phyloP scores from a whole-genome alignment of 2,329 filamentous ascomycete species.

The Dactylonectria macrodidyma region DNA sequence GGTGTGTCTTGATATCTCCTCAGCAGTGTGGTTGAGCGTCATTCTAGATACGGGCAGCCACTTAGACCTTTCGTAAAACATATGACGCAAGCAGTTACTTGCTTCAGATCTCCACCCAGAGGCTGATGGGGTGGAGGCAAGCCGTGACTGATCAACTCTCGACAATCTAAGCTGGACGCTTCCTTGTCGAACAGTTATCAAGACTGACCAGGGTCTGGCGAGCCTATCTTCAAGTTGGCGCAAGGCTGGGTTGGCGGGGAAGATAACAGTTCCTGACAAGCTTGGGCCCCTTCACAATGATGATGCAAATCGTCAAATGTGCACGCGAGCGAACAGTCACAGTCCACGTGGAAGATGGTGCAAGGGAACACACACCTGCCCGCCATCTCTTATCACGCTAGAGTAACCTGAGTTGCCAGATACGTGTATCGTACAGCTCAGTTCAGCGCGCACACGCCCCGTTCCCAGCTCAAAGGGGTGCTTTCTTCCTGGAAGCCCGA shows the following conservation, averaged over 20 bases:
- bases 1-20: no score
- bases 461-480: not conserved
- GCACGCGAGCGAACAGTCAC: slow-evolving; percentile 1
- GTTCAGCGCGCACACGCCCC: not conserved
- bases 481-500: not conserved
- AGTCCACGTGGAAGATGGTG: slow-evolving; percentile 3
- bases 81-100: not conserved
- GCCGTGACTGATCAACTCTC: not conserved
- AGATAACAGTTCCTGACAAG: not conserved
- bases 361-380: slow-evolving; percentile 8
- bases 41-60: not conserved
- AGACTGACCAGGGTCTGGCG: not conserved
- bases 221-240: not conserved
- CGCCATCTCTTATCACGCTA: not conserved
- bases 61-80: not conserved
- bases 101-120: no score
- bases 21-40: not conserved
- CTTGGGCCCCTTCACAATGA: not conserved
- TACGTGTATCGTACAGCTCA: not conserved
- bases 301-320: not conserved
- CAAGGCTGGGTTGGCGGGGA: not conserved
- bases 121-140: no score
- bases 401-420: not conserved
- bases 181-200: not conserved
- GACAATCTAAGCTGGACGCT: not conserved